Evolutionary conservation across 2,329 filamentous ascomycete genomes (phyloP), one percentile per base, ranked within the genome.

Genomic region (Colletotrichum lindemuthianum): DNA sequence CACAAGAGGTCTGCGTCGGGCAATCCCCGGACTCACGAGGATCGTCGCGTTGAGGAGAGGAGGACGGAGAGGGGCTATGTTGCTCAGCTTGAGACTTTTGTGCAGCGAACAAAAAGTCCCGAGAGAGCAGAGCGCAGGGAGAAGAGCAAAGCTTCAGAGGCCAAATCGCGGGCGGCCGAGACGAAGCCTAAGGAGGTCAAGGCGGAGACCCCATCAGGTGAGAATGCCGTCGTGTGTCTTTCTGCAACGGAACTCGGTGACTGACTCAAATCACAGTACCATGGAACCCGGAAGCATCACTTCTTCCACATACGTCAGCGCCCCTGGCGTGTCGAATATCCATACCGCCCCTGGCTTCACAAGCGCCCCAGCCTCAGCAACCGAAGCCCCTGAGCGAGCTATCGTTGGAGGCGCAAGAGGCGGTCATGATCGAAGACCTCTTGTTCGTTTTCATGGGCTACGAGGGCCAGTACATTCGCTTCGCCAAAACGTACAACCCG

Each of bases 371-470:
- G 54, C 80, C 86, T 8, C 82, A 93, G 52, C 89, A 92, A 47
- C 91, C 92, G 1, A 81, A 81, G 52, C 83, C 90, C 7, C 82
- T 98, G 13, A 82, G 85, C 60, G 88, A 92, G 61, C 79, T 98
- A 64, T 88, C 89, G 1, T 80, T 96, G 34, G 91, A 96, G 69
- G 86, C 87, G 2, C 96, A 99, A 76, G 96, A 99, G 78, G 87
- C 89, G 32, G 91, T 88, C 8, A 90, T 99, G 50, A 83, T 98
- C 47, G 94, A 97, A 70, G 96, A 99, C 71, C 79, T 99, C 13
- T 79, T 98, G 40, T 97, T 95, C 74, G 93, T 97, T 6, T 96
- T 98, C 71, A 97, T 99, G 94, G 96, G 96, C 32, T 97, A 93
- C 68, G 96, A 99, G 78, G 96, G 96, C n/a, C 93, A 97, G 76